Base-by-base conservation (phyloP, 176 grass and related monocot genomes). In the Oryza meridionalis region DNA sequence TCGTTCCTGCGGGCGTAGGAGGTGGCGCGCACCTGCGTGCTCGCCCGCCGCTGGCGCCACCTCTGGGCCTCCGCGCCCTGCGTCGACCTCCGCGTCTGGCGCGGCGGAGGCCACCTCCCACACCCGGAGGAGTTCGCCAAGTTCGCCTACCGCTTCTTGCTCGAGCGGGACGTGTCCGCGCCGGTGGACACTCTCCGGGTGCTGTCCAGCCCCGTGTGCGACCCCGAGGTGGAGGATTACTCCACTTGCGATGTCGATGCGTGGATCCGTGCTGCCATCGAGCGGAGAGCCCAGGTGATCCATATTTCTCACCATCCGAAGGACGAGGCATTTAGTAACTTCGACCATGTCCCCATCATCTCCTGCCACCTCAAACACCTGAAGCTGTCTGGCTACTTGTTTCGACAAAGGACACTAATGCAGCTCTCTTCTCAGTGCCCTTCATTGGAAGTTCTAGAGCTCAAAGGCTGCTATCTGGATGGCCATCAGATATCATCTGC, bases 371-470 rank as follows among this genome's bases (percentile, higher is more conserved):
- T 70, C 49, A 40, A 81, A 1, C n/a, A 43, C 35, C 67, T 81
- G n/a, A 58, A 71, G 22, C 49, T 82, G 1, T 62, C 22, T 2
- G 2, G 7, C 32, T 33, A 33, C 32, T 33, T 33, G 32, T 33
- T 33, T 33, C 32, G 4, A 33, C 32, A 33, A 33, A 43, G 24
- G 21, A 71, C 12, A 1, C 10, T 82, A 2, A 62, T 5, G 70
- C 51, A 45, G 51, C 15, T 82, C 53, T 73, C 80, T 21, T 73
- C 3, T 5, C 24, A 32, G 15, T 82, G 51, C 53, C 69, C 69
- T 73, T 63, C 10, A 2, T 46, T 82, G 53, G 37, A 82, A 45
- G 25, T 63, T 16, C 15, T 82, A 2, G 81, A 82, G 16, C 69
- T 82, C 69, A 82, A 63, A 2, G 2, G 11, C 0, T 73, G 69